phyloP scores from a whole-genome alignment of 2,329 filamentous ascomycete species.

The Colletotrichum spinosum region DNA sequence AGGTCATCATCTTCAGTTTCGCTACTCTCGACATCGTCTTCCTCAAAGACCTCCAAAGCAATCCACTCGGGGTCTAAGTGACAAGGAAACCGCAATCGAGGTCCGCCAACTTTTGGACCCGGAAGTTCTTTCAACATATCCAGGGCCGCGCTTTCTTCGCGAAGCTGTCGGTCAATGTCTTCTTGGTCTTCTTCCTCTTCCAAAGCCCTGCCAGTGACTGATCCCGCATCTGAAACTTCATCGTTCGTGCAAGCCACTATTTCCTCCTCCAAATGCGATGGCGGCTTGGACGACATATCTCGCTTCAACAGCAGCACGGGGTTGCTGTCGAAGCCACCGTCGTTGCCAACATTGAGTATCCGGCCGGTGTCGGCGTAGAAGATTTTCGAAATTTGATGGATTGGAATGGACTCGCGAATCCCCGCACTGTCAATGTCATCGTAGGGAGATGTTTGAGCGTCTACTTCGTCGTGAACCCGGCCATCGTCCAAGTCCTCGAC shows the following conservation, averaged over 20 bases:
- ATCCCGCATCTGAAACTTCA: neutral
- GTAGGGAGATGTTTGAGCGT: slow-evolving; percentile 46
- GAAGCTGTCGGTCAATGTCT: slow-evolving; percentile 60
- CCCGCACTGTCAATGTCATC: slow-evolving; percentile 57
- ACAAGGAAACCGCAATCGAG: slow-evolving; percentile 66
- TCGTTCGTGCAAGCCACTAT: slow-evolving; percentile 38
- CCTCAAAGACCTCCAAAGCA: slow-evolving; percentile 85
- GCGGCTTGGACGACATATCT: slow-evolving; percentile 72
- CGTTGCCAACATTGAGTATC: slow-evolving; percentile 80
- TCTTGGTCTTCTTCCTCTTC: slow-evolving; percentile 51
- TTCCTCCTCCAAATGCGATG: slow-evolving; percentile 56
- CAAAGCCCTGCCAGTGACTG: neutral
- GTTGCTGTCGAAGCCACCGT: slow-evolving; percentile 73
- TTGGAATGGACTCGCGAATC: slow-evolving; percentile 65
- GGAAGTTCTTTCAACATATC: slow-evolving; percentile 34
- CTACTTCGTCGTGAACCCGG: slow-evolving; percentile 60
- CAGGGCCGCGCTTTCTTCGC: slow-evolving; percentile 46
- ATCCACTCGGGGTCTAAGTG: slow-evolving; percentile 92
- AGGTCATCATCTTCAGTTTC: slow-evolving; percentile 54
- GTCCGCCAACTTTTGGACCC: neutral
- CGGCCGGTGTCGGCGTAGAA: slow-evolving; percentile 94
- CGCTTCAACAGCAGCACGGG: slow-evolving; percentile 81
- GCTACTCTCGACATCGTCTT: slow-evolving; percentile 54
- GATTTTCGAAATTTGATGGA: slow-evolving; percentile 80
- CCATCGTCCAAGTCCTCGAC: slow-evolving; percentile 81